These are phyloP conservation scores for Aspergillus brasiliensis DNA, from an alignment of 2,329 filamentous ascomycete genomes.

Conservation along the genomic window DNA sequence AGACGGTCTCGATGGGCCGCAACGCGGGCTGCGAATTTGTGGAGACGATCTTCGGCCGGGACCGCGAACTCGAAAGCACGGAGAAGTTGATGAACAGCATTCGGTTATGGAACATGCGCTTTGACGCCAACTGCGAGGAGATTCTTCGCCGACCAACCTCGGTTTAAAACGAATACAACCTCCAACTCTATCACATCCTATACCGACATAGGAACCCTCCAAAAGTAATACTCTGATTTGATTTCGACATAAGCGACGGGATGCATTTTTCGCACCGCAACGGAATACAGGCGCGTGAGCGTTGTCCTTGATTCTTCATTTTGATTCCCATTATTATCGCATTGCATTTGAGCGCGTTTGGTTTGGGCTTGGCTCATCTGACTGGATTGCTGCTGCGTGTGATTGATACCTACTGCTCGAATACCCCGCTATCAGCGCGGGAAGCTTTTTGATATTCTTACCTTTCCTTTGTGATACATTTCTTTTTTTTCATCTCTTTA, in stretches of 20 bases:
- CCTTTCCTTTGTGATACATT: slow-evolving; percentile 21
- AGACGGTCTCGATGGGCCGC: slow-evolving; percentile 78
- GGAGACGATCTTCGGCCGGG: slow-evolving; percentile 89
- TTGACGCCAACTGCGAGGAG: slow-evolving; percentile 93
- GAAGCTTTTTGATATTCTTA: slow-evolving; percentile 21
- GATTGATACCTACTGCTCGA: slow-evolving; percentile 15
- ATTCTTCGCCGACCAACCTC: slow-evolving; percentile 65
- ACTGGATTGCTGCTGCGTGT: slow-evolving; percentile 31
- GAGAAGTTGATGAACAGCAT: slow-evolving; percentile 91
- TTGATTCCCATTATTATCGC: slow-evolving; percentile 16
- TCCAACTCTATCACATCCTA: neutral
- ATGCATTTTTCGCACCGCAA: neutral
- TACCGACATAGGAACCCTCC: neutral
- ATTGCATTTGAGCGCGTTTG: slow-evolving; percentile 41
- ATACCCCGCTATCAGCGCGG: slow-evolving; percentile 21
- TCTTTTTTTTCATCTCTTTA: neutral
- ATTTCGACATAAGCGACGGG: neutral
- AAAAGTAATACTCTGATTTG: slow-evolving; percentile 13
- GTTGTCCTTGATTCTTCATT: neutral
- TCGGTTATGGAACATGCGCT: slow-evolving; percentile 86
- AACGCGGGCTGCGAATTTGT: slow-evolving; percentile 94
- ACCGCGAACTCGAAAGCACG: slow-evolving; percentile 84
- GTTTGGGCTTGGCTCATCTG: slow-evolving; percentile 27
- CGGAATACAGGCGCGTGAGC: slow-evolving; percentile 5
- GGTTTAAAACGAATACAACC: slow-evolving; percentile 28